These are phyloP conservation scores for Chlorella sp. DNA, from an alignment of 139 green algal genomes.

Conservation along the genomic window DNA sequence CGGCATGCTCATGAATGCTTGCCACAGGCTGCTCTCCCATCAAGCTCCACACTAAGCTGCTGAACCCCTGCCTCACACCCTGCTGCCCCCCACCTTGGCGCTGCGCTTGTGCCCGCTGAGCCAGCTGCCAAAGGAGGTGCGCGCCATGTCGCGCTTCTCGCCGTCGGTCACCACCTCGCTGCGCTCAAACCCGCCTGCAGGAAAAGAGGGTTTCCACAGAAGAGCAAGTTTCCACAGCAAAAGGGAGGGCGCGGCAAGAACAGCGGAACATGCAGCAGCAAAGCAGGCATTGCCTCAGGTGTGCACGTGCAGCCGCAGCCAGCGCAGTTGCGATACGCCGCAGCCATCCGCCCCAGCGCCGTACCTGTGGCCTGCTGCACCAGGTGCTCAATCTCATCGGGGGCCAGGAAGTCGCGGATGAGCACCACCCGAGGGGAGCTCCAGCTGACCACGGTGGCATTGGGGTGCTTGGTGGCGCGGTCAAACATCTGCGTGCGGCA, in stretches of 20 bases:
- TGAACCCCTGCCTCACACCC: too few relatives aligned
- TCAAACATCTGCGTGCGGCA: constrained; percentile 50
- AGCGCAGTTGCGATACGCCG: not conserved
- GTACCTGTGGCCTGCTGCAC: constrained; percentile 23
- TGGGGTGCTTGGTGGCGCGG: constrained; percentile 26
- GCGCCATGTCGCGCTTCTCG: not conserved
- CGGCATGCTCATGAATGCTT: too few relatives aligned
- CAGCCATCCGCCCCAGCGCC: not conserved
- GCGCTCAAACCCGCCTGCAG: constrained; percentile 14
- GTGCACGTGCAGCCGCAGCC: not conserved
- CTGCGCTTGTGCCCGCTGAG: constrained; percentile 25
- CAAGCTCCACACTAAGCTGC: too few relatives aligned
- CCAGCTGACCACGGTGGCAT: constrained; percentile 30
- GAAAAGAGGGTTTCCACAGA: too few relatives aligned
- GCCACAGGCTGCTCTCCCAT: too few relatives aligned
- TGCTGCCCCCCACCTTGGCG: not conserved
- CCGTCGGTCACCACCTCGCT: constrained; percentile 34
- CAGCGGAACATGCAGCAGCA: too few relatives aligned
- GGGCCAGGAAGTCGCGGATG: constrained; percentile 33
- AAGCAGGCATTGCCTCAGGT: too few relatives aligned
- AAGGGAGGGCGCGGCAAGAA: too few relatives aligned
- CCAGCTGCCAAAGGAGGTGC: constrained; percentile 38
- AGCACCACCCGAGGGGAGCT: constrained; percentile 20
- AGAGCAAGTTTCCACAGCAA: too few relatives aligned
- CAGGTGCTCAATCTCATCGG: constrained; percentile 49